Evolutionary conservation across 768 basidiomycete genomes (phyloP).

Genomic region (Boletus rubescentipes): DNA sequence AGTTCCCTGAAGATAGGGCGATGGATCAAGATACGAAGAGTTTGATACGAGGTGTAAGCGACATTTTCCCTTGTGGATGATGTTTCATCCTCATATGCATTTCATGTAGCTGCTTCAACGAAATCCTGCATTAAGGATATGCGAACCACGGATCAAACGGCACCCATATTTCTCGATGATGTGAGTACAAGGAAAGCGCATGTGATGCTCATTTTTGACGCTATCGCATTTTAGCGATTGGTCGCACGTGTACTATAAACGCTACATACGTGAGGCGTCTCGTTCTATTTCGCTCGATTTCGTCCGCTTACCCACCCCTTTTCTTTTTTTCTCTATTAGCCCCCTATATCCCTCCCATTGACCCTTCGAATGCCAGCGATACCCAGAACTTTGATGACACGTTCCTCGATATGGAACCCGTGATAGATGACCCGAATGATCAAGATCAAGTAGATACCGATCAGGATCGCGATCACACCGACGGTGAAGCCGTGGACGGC

Average conservation of each 20-base stretch:
- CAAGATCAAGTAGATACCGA: conserved; percentile 65
- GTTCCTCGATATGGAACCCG: conserved; percentile 94
- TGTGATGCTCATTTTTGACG: conserved; percentile 7
- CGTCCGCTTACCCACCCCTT: conserved; percentile 12
- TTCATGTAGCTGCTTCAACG: conserved; percentile 78
- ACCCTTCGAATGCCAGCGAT: conserved; percentile 89
- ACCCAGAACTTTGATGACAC: conserved; percentile 97
- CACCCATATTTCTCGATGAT: conserved; percentile 97
- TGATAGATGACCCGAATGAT: conserved; percentile 75
- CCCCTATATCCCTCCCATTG: conserved; percentile 90
- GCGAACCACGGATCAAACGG: conserved; percentile 89
- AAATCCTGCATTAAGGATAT: conserved; percentile 86
- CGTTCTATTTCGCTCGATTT: conserved; percentile 3
- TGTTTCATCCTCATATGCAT: conserved; percentile 8
- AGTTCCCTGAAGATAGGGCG: conserved; percentile 87
- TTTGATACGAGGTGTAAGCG: conserved; percentile 87
- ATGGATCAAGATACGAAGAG: conserved; percentile 95
- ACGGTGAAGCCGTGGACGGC: conserved; percentile 69
- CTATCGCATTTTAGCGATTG: conserved; percentile 62
- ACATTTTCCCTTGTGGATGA: background rate
- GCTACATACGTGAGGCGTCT: conserved; percentile 75
- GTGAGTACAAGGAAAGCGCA: conserved; percentile 41
- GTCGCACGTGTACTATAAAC: conserved; percentile 92
- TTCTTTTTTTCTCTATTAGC: conserved; percentile 43
- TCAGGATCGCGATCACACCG: conserved; percentile 65